Base-by-base conservation (phyloP, 805 yeast genomes). In the Lipomyces mesembrius region DNA sequence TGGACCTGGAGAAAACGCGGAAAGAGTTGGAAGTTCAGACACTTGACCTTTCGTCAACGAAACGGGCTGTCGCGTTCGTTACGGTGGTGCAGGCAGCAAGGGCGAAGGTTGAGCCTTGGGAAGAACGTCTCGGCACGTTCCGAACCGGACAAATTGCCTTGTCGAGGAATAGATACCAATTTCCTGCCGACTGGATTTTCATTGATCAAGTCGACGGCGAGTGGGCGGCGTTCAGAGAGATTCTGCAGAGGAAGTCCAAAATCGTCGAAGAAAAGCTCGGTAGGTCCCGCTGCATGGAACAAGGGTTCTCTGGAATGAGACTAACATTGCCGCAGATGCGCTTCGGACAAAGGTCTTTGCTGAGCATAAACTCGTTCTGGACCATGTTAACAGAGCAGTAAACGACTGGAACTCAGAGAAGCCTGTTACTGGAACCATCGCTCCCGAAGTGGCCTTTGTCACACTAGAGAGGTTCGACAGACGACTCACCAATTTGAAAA, bases 141-240 rank as follows among this genome's bases (percentile, higher is more conserved):
- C 71, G 76, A 49, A 54, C 70, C 1, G 82, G 83, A 4, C 89
- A 87, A 64, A 71, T 73, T 2, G 65, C 80, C 1, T 72, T 87
- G 8, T 67, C 79, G 1, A 80, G 82, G 35, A 78, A 81, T n/a
- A 77, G 88, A 56, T 83, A 77, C 67, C 79, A 79, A 27, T 82
- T 85, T 60, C 84, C 88, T 0, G 46, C 77, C 0, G 82, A 83
- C 35, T 88, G 92, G 89, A 68, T 87, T 0, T 85, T 79, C 74
- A 79, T 79, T 58, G 95, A 89, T 53, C 96, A 91, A 71, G 64
- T 91, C 0, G 86, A 84, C 14, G 80, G 79, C 60, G 86, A 84
- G 62, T 74, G 81, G 62, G 72, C 78, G 0, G 79, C 85, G 1
- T 73, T 87, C 39, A 61, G 70, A 0, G 80, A 84, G 49, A 74